These are phyloP conservation scores for Beauveria bassiana DNA, from an alignment of 2,329 filamentous ascomycete species.

Conservation along the genomic window DNA sequence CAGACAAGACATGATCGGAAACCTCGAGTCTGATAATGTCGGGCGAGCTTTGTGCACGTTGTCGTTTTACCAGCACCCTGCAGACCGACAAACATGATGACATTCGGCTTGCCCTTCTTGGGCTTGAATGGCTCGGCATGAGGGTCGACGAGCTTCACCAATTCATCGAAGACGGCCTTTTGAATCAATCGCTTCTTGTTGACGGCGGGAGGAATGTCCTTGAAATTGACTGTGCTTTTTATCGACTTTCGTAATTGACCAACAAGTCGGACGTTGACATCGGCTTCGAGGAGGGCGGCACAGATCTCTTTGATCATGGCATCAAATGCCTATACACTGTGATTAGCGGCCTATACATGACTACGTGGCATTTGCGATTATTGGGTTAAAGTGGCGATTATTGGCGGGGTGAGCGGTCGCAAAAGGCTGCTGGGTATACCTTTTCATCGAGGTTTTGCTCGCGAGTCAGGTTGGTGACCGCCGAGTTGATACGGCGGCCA, in stretches of 20 bases:
- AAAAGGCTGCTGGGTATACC: slow-evolving; percentile 37
- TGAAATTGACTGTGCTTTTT: slow-evolving; percentile 85
- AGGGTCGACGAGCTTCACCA: slow-evolving; percentile 91
- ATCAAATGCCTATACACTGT: slow-evolving; percentile 68
- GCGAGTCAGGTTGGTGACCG: slow-evolving; percentile 85
- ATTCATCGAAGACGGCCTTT: slow-evolving; percentile 94
- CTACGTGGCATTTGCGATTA: not conserved
- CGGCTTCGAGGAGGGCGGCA: slow-evolving; percentile 87
- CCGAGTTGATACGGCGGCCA: slow-evolving; percentile 95
- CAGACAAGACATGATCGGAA: slow-evolving; percentile 93
- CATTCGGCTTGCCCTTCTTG: slow-evolving; percentile 90
- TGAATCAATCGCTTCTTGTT: slow-evolving; percentile 99
- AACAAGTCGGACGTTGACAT: slow-evolving; percentile 94
- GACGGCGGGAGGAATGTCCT: slow-evolving; percentile 79
- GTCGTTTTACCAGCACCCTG: slow-evolving; percentile 98
- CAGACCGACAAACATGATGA: slow-evolving; percentile 99
- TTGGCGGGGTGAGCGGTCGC: slow-evolving; percentile 3
- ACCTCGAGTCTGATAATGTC: slow-evolving; percentile 88
- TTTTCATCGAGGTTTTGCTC: slow-evolving; percentile 95
- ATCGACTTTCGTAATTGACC: slow-evolving; percentile 89
- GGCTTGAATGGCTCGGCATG: slow-evolving; percentile 94
- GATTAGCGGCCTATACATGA: not conserved
- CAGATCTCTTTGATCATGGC: slow-evolving; percentile 98
- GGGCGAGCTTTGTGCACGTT: slow-evolving; percentile 91
- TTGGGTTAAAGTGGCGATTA: slow-evolving; percentile 4